These are phyloP conservation scores for Phytophthora pseudosyringae DNA, from an alignment of 352 stramenopile species.

Conservation along the genomic window DNA sequence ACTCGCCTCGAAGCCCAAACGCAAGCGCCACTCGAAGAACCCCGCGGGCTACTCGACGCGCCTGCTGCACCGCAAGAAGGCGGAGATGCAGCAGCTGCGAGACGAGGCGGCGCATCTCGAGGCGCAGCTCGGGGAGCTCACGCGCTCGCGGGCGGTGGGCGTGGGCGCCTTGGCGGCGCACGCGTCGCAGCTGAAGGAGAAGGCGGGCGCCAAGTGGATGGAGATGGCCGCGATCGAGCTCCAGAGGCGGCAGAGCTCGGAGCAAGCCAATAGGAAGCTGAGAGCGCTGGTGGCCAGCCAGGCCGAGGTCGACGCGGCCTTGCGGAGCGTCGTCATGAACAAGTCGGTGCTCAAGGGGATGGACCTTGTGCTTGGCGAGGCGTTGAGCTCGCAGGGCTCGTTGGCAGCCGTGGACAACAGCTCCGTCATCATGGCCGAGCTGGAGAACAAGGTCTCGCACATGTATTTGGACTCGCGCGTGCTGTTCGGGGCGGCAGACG, in stretches of 20 bases:
- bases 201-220: conserved; percentile 26
- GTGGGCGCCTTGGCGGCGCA: conserved; percentile 11
- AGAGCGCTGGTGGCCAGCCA: conserved; percentile 29
- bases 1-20: conserved; percentile 9
- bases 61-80: conserved; percentile 40
- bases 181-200: conserved; percentile 12
- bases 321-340: conserved; percentile 25
- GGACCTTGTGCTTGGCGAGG: conserved; percentile 18
- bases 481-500: not conserved
- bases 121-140: conserved; percentile 21
- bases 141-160: conserved; percentile 8
- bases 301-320: conserved; percentile 20
- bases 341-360: conserved; percentile 26
- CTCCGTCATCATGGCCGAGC: conserved; percentile 26
- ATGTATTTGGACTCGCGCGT: conserved; percentile 22
- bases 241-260: conserved; percentile 24
- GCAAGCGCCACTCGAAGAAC: conserved; percentile 26
- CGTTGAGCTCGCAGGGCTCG: not conserved
- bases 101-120: conserved; percentile 26
- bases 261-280: conserved; percentile 32
- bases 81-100: conserved; percentile 32
- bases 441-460: conserved; percentile 26
- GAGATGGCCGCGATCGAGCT: conserved; percentile 30
- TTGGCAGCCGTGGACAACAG: conserved; percentile 27
- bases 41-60: conserved; percentile 33